These are phyloP conservation scores for Crithidia mellificae DNA, from an alignment of 208 protist species.

Conservation along the genomic window DNA sequence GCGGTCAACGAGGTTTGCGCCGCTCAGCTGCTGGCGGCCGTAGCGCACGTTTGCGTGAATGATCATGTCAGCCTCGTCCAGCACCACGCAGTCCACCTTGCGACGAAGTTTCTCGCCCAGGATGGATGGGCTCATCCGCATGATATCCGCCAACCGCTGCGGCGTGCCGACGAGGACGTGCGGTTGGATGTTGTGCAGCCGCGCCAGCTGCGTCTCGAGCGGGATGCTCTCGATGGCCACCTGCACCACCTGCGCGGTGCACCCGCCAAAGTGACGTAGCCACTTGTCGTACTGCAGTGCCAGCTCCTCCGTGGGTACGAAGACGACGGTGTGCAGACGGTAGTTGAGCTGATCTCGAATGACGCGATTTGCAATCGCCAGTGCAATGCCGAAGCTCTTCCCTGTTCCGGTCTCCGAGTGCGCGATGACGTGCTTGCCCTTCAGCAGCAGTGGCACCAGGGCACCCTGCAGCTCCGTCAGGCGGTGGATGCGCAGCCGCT, in stretches of 20 bases:
- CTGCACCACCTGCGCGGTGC: constrained; percentile 79
- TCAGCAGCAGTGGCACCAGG: constrained; percentile 82
- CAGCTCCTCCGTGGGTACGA: constrained; percentile 86
- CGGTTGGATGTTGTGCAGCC: constrained; percentile 88
- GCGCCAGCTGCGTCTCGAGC: constrained; percentile 75
- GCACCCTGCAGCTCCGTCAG: constrained; percentile 88
- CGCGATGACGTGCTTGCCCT: constrained; percentile 89
- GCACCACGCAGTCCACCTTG: constrained; percentile 90
- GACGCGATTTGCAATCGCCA: constrained; percentile 85
- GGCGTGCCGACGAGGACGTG: constrained; percentile 89
- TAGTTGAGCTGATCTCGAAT: constrained; percentile 83
- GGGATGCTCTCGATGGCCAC: constrained; percentile 75
- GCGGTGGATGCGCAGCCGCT: constrained; percentile 65
- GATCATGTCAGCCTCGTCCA: constrained; percentile 88
- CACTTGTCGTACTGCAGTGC: constrained; percentile 91
- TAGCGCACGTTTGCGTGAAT: constrained; percentile 36
- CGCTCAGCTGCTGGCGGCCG: constrained; percentile 50
- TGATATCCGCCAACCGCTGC: constrained; percentile 77
- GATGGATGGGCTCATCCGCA: constrained; percentile 61
- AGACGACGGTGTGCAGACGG: constrained; percentile 86
- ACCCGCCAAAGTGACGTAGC: constrained; percentile 82
- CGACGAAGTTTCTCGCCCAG: constrained; percentile 83
- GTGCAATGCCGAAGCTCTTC: constrained; percentile 90
- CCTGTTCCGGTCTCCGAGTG: constrained; percentile 88
- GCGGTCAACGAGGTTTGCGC: constrained; percentile 76